Percentiles rank a stretch among this genome's conserved stretches.
These are phyloP conservation scores for Thyridium curvatum DNA, from an alignment of 2,329 filamentous ascomycete genomes.

Conservation along the genomic window DNA sequence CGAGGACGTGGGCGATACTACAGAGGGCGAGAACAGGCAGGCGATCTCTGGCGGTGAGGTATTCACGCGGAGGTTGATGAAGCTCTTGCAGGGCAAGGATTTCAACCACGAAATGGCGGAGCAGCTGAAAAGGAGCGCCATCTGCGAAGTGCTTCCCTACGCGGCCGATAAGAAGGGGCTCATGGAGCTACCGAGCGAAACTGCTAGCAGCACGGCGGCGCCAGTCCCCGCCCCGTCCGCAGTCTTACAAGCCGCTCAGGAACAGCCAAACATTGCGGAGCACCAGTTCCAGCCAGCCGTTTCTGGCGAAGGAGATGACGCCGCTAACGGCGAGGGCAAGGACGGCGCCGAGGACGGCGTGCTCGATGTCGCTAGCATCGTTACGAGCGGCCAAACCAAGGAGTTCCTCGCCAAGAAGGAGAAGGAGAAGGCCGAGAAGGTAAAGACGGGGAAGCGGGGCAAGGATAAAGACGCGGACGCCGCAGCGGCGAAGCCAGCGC, in stretches of 20 bases:
- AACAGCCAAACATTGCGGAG: slow-evolving; percentile 25
- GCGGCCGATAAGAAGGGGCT: slow-evolving; percentile 33
- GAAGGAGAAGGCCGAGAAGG: slow-evolving; percentile 67
- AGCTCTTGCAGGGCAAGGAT: slow-evolving; percentile 55
- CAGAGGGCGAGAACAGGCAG: slow-evolving; percentile 26
- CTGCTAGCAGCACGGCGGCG: slow-evolving; percentile 6
- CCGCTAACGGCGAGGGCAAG: slow-evolving; percentile 29
- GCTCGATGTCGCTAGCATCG: slow-evolving; percentile 77
- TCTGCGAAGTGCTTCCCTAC: slow-evolving; percentile 62
- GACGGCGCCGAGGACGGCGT: slow-evolving; percentile 62
- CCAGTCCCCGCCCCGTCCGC: slow-evolving; percentile 20
- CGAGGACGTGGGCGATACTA: slow-evolving; percentile 55
- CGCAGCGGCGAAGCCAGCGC: slow-evolving; percentile 46
- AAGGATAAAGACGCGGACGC: slow-evolving; percentile 52
- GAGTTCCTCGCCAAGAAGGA: slow-evolving; percentile 81
- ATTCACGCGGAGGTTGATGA: slow-evolving; percentile 68
- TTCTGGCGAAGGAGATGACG: slow-evolving; percentile 19
- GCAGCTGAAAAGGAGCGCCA: slow-evolving; percentile 59
- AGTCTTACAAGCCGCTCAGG: slow-evolving; percentile 23
- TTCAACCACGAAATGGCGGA: slow-evolving; percentile 64
- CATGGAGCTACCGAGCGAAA: slow-evolving; percentile 43
- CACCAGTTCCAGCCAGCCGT: slow-evolving; percentile 13
- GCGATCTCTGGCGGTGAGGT: slow-evolving; percentile 74
- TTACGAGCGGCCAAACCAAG: slow-evolving; percentile 72
- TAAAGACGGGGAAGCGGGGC: slow-evolving; percentile 51